Evolutionary conservation across 768 basidiomycete genomes (phyloP).

Genomic region (Macrolepiota albuminosa): DNA sequence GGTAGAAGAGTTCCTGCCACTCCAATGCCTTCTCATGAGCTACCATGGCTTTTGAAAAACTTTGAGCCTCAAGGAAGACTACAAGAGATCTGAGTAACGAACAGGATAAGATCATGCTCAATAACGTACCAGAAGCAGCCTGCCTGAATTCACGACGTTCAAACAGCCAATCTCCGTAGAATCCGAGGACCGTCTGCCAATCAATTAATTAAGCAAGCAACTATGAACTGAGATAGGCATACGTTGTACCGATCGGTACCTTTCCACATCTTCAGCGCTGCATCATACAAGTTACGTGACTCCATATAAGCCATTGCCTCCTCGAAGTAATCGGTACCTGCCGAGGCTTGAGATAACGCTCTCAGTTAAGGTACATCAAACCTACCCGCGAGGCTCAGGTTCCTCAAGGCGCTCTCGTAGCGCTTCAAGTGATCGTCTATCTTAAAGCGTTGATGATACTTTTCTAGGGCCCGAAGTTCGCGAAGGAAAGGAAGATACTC

Average conservation of each 20-base stretch:
- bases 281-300: conserved; percentile 66
- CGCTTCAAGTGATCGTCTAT: conserved; percentile 92
- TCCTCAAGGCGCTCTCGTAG: conserved; percentile 65
- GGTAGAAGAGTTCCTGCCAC: conserved; percentile 90
- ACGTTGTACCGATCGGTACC: conserved; percentile 62
- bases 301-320: conserved; percentile 82
- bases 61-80: conserved; percentile 74
- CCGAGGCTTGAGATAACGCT: neutral
- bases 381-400: conserved; percentile 71
- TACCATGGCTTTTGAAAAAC: conserved; percentile 71
- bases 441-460: conserved; percentile 78
- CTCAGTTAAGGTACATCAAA: neutral
- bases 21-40: conserved; percentile 83
- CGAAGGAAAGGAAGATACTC: conserved; percentile 97
- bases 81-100: conserved; percentile 5
- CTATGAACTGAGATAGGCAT: conserved; percentile 13
- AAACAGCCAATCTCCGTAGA: conserved; percentile 86
- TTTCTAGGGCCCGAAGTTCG: conserved; percentile 76
- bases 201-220: neutral
- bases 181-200: conserved; percentile 58
- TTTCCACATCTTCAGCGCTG: conserved; percentile 73
- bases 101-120: neutral
- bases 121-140: conserved; percentile 67
- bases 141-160: conserved; percentile 80
- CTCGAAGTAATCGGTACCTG: conserved; percentile 68